phyloP scores from a whole-genome alignment of 176 grass and related monocot species.

The Puya raimondii region DNA sequence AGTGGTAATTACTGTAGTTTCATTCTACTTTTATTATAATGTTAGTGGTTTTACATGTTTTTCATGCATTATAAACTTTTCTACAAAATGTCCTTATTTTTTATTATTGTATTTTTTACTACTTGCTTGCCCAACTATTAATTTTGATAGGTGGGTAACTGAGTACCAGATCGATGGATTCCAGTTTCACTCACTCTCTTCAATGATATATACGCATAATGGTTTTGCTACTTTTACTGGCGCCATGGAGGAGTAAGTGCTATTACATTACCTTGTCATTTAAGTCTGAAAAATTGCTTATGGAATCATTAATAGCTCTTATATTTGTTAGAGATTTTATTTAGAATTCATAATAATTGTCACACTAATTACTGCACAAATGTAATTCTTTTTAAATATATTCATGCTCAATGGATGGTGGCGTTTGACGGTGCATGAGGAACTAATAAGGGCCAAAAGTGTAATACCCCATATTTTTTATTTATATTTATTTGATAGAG shows the following conservation, averaged over 20 bases:
- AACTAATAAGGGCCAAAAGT: too few relatives aligned
- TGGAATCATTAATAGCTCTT: neutral
- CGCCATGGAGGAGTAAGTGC: constrained; percentile 79
- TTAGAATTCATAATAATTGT: neutral
- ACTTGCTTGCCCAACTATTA: constrained; percentile 1
- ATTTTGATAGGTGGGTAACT: constrained; percentile 63
- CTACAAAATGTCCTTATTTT: neutral
- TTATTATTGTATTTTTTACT: neutral
- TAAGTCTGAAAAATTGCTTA: neutral
- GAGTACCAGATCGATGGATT: constrained; percentile 89
- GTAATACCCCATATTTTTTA: too few relatives aligned
- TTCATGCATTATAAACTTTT: neutral
- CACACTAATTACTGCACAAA: neutral
- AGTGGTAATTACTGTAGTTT: constrained; percentile 49
- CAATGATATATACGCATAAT: constrained; percentile 98
- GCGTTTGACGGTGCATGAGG: too few relatives aligned
- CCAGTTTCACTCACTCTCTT: constrained; percentile 81
- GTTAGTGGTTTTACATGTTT: neutral
- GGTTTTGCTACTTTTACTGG: constrained; percentile 93
- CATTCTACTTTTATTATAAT: constrained; percentile 4
- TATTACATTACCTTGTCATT: neutral
- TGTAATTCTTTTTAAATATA: too few relatives aligned
- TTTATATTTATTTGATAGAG: too few relatives aligned
- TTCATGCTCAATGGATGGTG: too few relatives aligned
- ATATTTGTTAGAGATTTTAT: neutral